These are phyloP conservation scores for Apiotrichum sp. DNA, from an alignment of 1,284 basidiomycete genomes.

Conservation along the genomic window DNA sequence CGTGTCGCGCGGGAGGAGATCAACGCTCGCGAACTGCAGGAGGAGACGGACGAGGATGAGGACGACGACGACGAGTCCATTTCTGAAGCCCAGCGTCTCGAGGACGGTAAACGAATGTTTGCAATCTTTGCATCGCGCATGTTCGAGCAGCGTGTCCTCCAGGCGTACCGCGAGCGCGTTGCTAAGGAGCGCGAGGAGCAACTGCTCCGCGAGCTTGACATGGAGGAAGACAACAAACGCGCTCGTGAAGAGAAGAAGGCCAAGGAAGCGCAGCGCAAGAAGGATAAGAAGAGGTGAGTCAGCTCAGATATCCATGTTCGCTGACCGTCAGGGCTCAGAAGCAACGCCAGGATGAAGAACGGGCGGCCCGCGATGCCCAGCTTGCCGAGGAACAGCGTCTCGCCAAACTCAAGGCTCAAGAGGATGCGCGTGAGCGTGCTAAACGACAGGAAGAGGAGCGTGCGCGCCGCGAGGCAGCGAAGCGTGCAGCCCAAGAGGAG, in stretches of 20 bases:
- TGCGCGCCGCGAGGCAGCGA: slow-evolving; percentile 63
- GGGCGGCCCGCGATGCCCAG: slow-evolving; percentile 69
- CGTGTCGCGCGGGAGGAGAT: slow-evolving; percentile 89
- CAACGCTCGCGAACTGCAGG: slow-evolving; percentile 56
- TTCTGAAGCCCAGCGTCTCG: slow-evolving; percentile 76
- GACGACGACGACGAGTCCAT: slow-evolving; percentile 39
- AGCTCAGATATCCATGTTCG: neutral
- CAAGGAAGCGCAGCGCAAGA: slow-evolving; percentile 96
- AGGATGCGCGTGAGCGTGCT: slow-evolving; percentile 59
- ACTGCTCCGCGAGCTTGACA: slow-evolving; percentile 79
- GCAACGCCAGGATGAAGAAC: slow-evolving; percentile 83
- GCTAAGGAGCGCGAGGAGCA: slow-evolving; percentile 84
- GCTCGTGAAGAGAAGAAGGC: slow-evolving; percentile 90
- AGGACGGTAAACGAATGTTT: slow-evolving; percentile 98
- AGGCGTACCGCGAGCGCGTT: slow-evolving; percentile 86
- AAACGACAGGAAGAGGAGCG: slow-evolving; percentile 68
- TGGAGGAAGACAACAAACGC: slow-evolving; percentile 71
- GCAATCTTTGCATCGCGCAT: slow-evolving; percentile 99
- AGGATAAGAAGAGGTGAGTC: slow-evolving; percentile 51
- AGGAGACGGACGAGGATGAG: slow-evolving; percentile 54
- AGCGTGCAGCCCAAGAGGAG: slow-evolving; percentile 73
- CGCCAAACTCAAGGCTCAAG: slow-evolving; percentile 59
- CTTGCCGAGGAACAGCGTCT: slow-evolving; percentile 73
- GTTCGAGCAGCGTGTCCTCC: slow-evolving; percentile 96
- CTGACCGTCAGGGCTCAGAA: slow-evolving; percentile 68